Evolutionary conservation across 176 grass and related monocot species (phyloP), one percentile per base, ranked within the genome.

Genomic region (Poa pratensis): DNA sequence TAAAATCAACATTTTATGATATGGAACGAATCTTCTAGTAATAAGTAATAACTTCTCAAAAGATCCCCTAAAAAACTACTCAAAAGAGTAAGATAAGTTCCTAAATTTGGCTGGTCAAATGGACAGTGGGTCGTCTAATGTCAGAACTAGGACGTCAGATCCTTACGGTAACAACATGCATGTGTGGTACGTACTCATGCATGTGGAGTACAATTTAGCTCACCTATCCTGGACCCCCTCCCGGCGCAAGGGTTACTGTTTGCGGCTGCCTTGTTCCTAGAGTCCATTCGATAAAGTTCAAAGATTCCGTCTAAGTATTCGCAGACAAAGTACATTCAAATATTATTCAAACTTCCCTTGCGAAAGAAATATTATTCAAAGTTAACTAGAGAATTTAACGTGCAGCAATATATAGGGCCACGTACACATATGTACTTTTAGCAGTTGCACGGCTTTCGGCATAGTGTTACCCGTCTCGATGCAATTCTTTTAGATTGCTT

Each of bases 211-310:
- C 45, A 46, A 46, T 46, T 48, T 49, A 15, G 13, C 13, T 49
- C 46, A 49, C 46, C 46, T 49, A 49, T 49, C 46, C 46, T 15
- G 46, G 45, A 49, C 13, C 46, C 62, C 62, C 2, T 65, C 27
- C 62, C 62, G 62, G 71, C 45, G 23, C 45, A 14, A 51, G 71
- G 71, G 51, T 37, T 10, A 77, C 74, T 22, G 27, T 77, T 57
- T 35, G 28, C 74, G 71, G 50, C 32, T 10, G 28, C 51, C 28
- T 35, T 76, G 6, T 77, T 55, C 35, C 19, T 13, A 42, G 67
- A 42, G 9, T 51, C 17, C 17, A 34, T 54, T 27, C 26, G 5
- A 12, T 20, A 20, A 62, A 27, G 9, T 6, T 5, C 51, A 73
- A 28, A 79, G 23, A 18, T 28, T 63, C 77, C 40, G 15, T 19